These are phyloP conservation scores for Globisporangium spiculum DNA, from an alignment of 352 stramenopile species.

Conservation along the genomic window DNA sequence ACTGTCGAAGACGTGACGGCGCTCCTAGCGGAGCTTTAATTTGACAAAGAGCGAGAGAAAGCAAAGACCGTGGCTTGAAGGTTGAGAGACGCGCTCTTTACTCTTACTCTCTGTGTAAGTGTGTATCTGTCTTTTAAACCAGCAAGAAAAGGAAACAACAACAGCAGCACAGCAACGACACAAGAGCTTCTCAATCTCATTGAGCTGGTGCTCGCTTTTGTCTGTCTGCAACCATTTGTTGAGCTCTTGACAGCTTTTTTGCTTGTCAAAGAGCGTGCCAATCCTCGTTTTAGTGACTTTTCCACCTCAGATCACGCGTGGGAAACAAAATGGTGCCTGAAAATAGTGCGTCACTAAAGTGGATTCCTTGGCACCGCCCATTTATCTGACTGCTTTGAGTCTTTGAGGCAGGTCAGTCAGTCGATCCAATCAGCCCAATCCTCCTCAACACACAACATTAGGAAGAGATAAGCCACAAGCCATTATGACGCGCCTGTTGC, in stretches of 20 bases:
- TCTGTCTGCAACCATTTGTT: too few relatives aligned
- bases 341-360: background rate
- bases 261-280: background rate
- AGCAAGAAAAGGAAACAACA: background rate
- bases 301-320: too few relatives aligned
- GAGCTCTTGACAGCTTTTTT: background rate
- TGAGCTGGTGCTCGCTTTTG: too few relatives aligned
- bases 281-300: background rate
- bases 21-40: constrained; percentile 62
- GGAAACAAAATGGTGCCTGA: too few relatives aligned
- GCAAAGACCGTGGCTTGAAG: background rate
- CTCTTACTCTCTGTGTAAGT: background rate
- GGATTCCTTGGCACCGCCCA: too few relatives aligned
- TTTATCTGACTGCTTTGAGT: too few relatives aligned
- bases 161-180: too few relatives aligned
- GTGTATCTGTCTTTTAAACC: constrained; percentile 7
- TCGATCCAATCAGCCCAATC: constrained; percentile 1
- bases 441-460: background rate
- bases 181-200: too few relatives aligned
- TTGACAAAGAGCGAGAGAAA: background rate
- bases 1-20: constrained; percentile 85
- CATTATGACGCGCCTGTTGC: constrained; percentile 17
- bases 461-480: background rate
- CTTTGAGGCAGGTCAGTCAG: background rate
- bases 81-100: too few relatives aligned